Conservation (phyloP, 371 early-diverging fungal species). For the Mucor plumbeus region DNA sequence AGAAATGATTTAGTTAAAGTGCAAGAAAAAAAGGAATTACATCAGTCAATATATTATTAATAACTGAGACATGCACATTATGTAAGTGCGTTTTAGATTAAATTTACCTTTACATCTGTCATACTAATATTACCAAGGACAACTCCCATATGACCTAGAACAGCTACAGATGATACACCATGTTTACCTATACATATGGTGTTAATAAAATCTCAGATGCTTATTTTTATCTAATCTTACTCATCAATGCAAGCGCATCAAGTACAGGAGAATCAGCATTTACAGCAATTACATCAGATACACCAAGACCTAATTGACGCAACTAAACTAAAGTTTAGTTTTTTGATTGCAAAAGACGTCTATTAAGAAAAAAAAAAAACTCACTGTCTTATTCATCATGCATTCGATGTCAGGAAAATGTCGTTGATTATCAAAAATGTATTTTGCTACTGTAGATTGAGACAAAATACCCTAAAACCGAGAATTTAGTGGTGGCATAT, state of each 20-base stretch:
- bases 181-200: constrained; percentile 45
- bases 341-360: no score
- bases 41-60: neutral
- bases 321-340: constrained; percentile 27
- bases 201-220: neutral
- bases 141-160: constrained; percentile 62
- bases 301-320: constrained; percentile 59
- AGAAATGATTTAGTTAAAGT: neutral
- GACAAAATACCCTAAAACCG: constrained; percentile 72
- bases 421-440: constrained; percentile 60
- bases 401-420: constrained; percentile 43
- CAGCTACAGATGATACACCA: constrained; percentile 67
- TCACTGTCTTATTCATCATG: constrained; percentile 52
- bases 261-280: constrained; percentile 53
- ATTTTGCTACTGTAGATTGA: constrained; percentile 74
- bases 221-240: constrained; percentile 30
- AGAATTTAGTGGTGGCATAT: neutral
- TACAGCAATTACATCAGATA: constrained; percentile 61
- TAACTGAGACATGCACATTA: constrained; percentile 6
- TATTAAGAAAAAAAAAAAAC: neutral
- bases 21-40: no score
- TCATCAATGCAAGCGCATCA: constrained; percentile 66
- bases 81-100: neutral
- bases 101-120: constrained; percentile 68
- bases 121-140: constrained; percentile 74